These are phyloP conservation scores for Apocynum venetum DNA, from an alignment of 257 asterid species.

Conservation along the genomic window DNA sequence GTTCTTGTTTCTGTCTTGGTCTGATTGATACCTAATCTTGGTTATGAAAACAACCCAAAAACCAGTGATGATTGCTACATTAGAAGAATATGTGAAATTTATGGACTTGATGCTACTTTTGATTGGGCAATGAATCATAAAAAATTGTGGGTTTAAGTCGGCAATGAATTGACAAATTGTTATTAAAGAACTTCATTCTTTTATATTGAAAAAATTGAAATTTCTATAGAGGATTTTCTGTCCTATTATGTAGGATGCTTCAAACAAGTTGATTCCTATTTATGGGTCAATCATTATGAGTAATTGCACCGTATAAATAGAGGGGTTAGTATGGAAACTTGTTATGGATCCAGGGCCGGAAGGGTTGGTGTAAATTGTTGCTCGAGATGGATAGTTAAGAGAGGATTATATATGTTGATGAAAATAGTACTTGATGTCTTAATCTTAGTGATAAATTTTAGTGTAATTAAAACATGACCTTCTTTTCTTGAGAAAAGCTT, in stretches of 20 bases:
- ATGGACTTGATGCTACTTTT: too few relatives aligned
- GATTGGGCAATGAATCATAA: neutral
- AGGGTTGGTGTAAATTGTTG: too few relatives aligned
- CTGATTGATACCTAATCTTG: neutral
- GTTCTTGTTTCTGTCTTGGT: constrained; percentile 4
- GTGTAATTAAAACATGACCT: too few relatives aligned
- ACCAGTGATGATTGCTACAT: neutral
- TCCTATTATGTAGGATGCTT: neutral
- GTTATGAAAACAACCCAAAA: neutral
- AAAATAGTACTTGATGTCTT: too few relatives aligned
- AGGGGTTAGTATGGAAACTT: too few relatives aligned
- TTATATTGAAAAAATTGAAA: neutral
- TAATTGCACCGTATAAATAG: too few relatives aligned
- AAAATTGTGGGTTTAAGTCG: neutral
- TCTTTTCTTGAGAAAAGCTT: too few relatives aligned
- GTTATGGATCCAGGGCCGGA: too few relatives aligned
- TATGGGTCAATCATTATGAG: neutral
- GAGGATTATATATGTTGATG: too few relatives aligned
- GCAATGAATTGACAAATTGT: neutral
- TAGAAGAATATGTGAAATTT: neutral
- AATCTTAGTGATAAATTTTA: too few relatives aligned
- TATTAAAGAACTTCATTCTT: neutral
- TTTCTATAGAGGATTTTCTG: neutral
- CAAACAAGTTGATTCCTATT: neutral
- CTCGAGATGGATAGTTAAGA: too few relatives aligned